Conservation (phyloP, 768 basidiomycete species). For the Galerina marginata region DNA sequence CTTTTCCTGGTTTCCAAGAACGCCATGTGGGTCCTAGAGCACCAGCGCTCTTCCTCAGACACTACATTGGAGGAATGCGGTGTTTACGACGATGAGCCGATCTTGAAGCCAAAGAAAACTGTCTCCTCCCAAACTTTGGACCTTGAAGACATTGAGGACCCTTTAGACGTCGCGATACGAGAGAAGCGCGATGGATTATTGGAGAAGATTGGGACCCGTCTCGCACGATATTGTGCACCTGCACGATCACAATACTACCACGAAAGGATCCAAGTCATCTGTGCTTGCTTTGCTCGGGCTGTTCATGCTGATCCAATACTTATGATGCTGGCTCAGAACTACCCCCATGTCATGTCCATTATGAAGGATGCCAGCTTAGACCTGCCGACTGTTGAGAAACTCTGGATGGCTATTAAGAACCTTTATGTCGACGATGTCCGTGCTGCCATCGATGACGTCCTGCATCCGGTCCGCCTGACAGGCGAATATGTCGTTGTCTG, state of each 20-base stretch:
- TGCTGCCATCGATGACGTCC: conserved; percentile 24
- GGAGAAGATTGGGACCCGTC: conserved; percentile 37
- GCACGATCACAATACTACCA: conserved; percentile 32
- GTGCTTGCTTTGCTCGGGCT: conserved; percentile 41
- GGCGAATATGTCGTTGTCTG: conserved; percentile 23
- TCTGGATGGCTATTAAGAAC: conserved; percentile 34
- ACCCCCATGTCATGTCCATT: conserved; percentile 32
- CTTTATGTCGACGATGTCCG: conserved; percentile 35
- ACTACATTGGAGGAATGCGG: conserved; percentile 27
- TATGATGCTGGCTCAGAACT: conserved; percentile 42
- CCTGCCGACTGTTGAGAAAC: conserved; percentile 34
- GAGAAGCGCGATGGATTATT: conserved; percentile 35
- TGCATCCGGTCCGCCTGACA: conserved; percentile 14
- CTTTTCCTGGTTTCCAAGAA: conserved; percentile 39
- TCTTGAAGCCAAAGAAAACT: conserved; percentile 5
- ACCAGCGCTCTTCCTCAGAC: conserved; percentile 17
- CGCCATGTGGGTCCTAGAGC: conserved; percentile 42
- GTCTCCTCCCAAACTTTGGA: conserved; percentile 14
- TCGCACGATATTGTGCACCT: conserved; percentile 39
- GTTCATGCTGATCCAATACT: conserved; percentile 41
- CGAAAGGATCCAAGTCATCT: conserved; percentile 40
- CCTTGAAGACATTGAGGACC: conserved; percentile 33
- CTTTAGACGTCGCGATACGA: conserved; percentile 38
- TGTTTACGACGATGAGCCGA: conserved; percentile 17
- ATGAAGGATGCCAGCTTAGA: conserved; percentile 34